phyloP scores from a whole-genome alignment of 116 monocot species.

The Phalaenopsis hybrid region DNA sequence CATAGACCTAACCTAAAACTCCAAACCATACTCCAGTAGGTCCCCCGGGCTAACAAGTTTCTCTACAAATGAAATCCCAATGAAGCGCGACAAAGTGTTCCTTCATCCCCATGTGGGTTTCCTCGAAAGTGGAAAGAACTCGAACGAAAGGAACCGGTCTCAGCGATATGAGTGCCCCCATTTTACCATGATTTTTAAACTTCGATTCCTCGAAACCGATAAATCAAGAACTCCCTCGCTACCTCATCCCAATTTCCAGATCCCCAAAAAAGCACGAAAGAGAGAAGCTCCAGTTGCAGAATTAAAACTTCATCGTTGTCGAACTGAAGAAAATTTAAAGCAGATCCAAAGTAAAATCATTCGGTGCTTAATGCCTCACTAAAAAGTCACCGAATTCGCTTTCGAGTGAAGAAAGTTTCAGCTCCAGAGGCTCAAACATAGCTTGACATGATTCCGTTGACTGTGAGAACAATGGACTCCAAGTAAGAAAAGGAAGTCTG shows the following conservation, averaged over 20 bases:
- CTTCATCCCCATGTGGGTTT: neutral
- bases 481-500: no score
- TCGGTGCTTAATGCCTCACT: neutral
- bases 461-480: no score
- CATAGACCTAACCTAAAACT: neutral
- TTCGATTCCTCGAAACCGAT: neutral
- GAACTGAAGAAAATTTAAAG: neutral
- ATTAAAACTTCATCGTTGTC: neutral
- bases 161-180: neutral
- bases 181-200: neutral
- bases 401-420: neutral
- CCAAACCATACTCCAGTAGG: neutral
- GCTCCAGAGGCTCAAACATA: neutral
- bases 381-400: neutral
- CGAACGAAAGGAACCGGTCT: neutral
- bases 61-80: neutral
- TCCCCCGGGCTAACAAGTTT: neutral
- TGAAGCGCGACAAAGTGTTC: neutral
- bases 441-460: no score
- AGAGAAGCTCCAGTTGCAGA: neutral
- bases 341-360: neutral
- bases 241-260: neutral
- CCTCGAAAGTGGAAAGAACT: neutral
- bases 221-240: neutral
- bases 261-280: neutral